These are phyloP conservation scores for Elsinoe necatrix DNA, from an alignment of 2,329 filamentous ascomycete species.

Conservation along the genomic window DNA sequence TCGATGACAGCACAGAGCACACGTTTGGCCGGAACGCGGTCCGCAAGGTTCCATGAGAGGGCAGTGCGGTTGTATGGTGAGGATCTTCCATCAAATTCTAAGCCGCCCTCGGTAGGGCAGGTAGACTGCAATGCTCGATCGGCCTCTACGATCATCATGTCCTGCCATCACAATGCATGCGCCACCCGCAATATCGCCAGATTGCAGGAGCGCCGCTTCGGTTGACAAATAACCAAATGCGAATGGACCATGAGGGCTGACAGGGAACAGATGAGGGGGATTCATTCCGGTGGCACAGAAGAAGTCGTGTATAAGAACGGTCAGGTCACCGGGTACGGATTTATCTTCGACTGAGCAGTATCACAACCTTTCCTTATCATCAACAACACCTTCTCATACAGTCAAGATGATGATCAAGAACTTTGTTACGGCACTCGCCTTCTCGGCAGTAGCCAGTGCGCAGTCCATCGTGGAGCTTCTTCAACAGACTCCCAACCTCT, in stretches of 20 bases:
- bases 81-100: conserved; percentile 1
- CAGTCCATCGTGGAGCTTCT: conserved; percentile 12
- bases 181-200: conserved; percentile 7
- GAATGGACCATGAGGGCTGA: conserved; percentile 1
- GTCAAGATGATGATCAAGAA: conserved; percentile 8
- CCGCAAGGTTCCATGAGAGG: not conserved
- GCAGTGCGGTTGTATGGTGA: not conserved
- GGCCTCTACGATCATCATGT: conserved; percentile 7
- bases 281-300: not conserved
- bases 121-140: not conserved
- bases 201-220: conserved; percentile 11
- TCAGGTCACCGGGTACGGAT: not conserved
- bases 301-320: not conserved
- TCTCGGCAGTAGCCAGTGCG: not conserved
- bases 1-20: not conserved
- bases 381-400: not conserved
- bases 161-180: not conserved
- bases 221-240: conserved; percentile 7
- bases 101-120: conserved; percentile 5
- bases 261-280: not conserved
- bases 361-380: not conserved
- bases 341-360: not conserved
- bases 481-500: conserved; percentile 8
- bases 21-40: not conserved
- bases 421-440: conserved; percentile 9